Evolutionary conservation across 108 stramenopile genomes (phyloP).

Genomic region (Fragilaria radians): DNA sequence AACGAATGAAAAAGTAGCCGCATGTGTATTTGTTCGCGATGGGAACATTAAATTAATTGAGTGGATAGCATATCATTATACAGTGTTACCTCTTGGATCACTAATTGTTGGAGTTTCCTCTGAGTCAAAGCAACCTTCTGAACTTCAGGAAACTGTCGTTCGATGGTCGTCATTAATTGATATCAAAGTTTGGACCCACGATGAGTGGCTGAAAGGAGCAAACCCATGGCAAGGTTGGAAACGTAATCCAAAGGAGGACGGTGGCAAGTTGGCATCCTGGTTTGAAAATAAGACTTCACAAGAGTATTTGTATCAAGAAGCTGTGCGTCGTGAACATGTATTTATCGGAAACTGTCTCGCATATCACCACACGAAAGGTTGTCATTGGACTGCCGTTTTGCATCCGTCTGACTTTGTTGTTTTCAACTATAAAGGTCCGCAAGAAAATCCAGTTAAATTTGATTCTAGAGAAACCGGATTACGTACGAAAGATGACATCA

Average conservation of each 20-base stretch:
- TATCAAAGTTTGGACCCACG: neutral
- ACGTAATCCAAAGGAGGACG: neutral
- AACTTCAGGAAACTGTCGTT: neutral
- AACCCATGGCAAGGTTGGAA: neutral
- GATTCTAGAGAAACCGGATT: neutral
- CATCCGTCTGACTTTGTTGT: neutral
- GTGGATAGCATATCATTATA: conserved; percentile 58
- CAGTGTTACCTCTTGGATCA: conserved; percentile 22
- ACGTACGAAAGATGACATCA: neutral
- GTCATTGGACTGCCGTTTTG: neutral
- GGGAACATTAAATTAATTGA: conserved; percentile 33
- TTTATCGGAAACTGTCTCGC: neutral
- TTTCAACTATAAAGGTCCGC: neutral
- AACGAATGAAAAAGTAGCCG: conserved; percentile 8
- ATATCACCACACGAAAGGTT: neutral
- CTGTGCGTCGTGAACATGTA: neutral
- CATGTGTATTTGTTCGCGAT: conserved; percentile 37
- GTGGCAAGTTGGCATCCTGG: neutral
- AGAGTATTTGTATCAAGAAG: neutral
- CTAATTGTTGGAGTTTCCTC: conserved; percentile 24
- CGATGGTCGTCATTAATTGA: neutral
- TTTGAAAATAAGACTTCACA: neutral
- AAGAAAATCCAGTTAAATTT: neutral
- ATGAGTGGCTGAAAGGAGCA: neutral
- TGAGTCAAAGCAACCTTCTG: neutral